Base-by-base conservation (phyloP, 2,329 filamentous ascomycete species). In the Trichoderma cornu-damae region DNA sequence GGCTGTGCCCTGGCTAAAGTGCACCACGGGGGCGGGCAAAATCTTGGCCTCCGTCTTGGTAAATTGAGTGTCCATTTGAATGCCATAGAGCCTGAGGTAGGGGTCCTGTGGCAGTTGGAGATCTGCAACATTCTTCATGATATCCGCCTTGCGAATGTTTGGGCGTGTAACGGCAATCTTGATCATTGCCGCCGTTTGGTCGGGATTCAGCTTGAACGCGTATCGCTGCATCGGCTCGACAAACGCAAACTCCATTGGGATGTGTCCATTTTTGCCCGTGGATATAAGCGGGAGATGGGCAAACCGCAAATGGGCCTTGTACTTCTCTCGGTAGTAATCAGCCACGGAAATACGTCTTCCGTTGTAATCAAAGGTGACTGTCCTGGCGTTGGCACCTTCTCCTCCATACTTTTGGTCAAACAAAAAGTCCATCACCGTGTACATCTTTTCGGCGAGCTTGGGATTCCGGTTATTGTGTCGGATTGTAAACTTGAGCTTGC, bases 141-240 rank as follows among this genome's bases (percentile, higher is more conserved):
- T 91, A 18, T 88, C 83, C 0, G 69, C 64, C 62, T 83, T 81
- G n/a, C 94, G 88, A 28, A 84, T 69, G 0, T 70, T 69, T 0
- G 94, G 94, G 1, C 86, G 81, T 5, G 88, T 90, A 4, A 96
- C 93, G 0, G 93, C 92, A 65, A 93, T 90, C 70, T 88, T 93
- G 75, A 99, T 96, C 94, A 99, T 99, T 4, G 80, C 74, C 0
- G 86, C 76, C 0, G 93, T 96, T 73, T 96, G 79, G 0, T 73
- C 68, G 0, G 79, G 76, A 53, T 79, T 79, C 1, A 88, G 69
- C 70, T 88, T 88, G 72, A 76, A 86, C 0, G 76, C 74, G 62
- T 86, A 89, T 0, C 81, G 75, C 67, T 88, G 85, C 67, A 82
- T 78, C 0, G 75, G 70, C 34, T 75, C 65, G 6, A 85, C 62